phyloP scores from a whole-genome alignment of 257 asterid species.

The Nicotiana tomentosiformis region DNA sequence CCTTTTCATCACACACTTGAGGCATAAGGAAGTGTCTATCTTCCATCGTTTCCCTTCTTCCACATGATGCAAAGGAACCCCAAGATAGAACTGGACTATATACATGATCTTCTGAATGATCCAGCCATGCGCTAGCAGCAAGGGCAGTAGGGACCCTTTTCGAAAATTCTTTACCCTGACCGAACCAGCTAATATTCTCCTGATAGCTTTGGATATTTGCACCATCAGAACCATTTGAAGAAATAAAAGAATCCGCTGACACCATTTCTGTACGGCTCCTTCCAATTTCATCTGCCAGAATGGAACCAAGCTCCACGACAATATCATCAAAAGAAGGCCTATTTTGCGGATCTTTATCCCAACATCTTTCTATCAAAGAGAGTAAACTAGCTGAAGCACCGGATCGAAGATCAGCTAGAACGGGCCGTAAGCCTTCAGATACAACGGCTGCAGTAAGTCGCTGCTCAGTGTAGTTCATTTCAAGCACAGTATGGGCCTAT shows the following conservation, averaged over 20 bases:
- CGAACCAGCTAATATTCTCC: slow-evolving; percentile 72
- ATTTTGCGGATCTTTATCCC: slow-evolving; percentile 65
- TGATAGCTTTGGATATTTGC: slow-evolving; percentile 35
- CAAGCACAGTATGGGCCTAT: slow-evolving; percentile 95
- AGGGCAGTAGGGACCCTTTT: slow-evolving; percentile 30
- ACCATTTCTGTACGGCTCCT: slow-evolving; percentile 20
- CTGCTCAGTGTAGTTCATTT: slow-evolving; percentile 94
- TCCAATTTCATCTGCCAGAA: slow-evolving; percentile 27
- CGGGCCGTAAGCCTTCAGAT: slow-evolving; percentile 78
- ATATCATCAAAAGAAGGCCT: slow-evolving; percentile 71
- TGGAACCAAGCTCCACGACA: slow-evolving; percentile 50
- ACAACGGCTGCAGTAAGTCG: slow-evolving; percentile 86
- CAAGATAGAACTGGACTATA: slow-evolving; percentile 73
- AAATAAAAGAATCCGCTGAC: slow-evolving; percentile 11
- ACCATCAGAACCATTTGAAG: slow-evolving; percentile 16
- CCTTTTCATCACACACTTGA: slow-evolving; percentile 37
- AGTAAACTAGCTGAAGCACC: slow-evolving; percentile 45
- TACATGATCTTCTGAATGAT: slow-evolving; percentile 34
- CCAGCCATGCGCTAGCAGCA: slow-evolving; percentile 30
- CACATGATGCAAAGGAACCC: slow-evolving; percentile 90
- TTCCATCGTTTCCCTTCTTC: slow-evolving; percentile 97
- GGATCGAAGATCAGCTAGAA: slow-evolving; percentile 53
- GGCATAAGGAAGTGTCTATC: slow-evolving; percentile 76
- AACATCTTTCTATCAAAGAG: slow-evolving; percentile 69
- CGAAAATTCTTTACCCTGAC: slow-evolving; percentile 47